Evolutionary conservation across 352 stramenopile genomes (phyloP), one percentile per base, ranked within the genome.

Genomic region (Phytophthora podocarpi): DNA sequence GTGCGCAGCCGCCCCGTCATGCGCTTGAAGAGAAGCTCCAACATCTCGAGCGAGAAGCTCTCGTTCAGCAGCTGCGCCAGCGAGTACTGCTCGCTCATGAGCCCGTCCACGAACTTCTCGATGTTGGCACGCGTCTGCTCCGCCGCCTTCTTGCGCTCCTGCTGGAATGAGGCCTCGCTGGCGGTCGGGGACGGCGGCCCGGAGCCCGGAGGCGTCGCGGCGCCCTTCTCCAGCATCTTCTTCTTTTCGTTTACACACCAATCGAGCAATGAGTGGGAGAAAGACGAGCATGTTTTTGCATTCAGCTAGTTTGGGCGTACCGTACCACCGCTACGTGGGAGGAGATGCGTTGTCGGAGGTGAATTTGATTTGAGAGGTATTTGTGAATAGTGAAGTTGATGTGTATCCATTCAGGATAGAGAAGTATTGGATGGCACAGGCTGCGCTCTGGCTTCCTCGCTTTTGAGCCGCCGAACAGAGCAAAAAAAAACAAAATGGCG

Each of bases 21-120:
- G 57, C 85, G 82, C 69, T 94, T 94, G 59, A 94, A 90, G 23
- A 94, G 79, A 51, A 94, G 60, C 32, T 94, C 85, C 26, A 94
- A 61, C 85, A 94, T 94, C 28, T 94, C 82, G 54, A 87, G 82
- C 55, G 81, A 78, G 64, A 94, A 94, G 16, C 73, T 87, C 64
- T 91, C 82, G 67, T 94, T 94, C 24, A 94, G 74, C 37, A 94
- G 63, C 47, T 90, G 64, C 5, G 68, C 70, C 39, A 94, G 64
- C 48, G 76, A 61, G 63, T 84, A 88, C 53, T 77, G 47, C 20
- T 84, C 72, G 48, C 76, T 78, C 76, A 87, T 92, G 45, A 92
- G 61, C n/a, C 78, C 85, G 56, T 94, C 85, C 43, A 94, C 85
- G 54, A 94, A 94, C 36, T 76, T 78, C 74, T 94, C 85, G 41